Evolutionary conservation across 331 rosid species (phyloP).

Genomic region (Pyrus hybrid): DNA sequence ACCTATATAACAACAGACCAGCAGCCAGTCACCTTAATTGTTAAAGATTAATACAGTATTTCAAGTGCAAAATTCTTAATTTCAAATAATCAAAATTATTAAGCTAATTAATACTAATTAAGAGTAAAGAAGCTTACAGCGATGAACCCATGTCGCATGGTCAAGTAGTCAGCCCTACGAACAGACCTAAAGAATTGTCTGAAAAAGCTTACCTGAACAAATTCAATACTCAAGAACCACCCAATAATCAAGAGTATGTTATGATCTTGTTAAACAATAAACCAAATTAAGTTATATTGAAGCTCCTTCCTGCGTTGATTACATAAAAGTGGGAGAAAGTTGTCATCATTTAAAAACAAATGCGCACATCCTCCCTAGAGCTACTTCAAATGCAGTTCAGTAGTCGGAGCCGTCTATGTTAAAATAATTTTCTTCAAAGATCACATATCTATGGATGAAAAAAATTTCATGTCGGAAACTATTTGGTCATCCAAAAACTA

Average conservation of each 20-base stretch:
- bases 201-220: conserved; percentile 68
- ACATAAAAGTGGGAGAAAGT: not conserved
- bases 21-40: not conserved
- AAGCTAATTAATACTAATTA: too few relatives aligned
- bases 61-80: too few relatives aligned
- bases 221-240: conserved; percentile 6
- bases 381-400: not conserved
- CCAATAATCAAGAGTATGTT: not conserved
- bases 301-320: too few relatives aligned
- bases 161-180: conserved; percentile 81
- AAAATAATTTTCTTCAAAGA: not conserved
- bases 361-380: not conserved
- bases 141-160: conserved; percentile 88
- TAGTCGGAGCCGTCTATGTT: not conserved
- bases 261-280: not conserved
- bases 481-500: not conserved
- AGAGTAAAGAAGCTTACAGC: conserved; percentile 41
- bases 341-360: not conserved
- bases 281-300: too few relatives aligned
- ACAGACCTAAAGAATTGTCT: conserved; percentile 94
- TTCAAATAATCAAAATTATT: too few relatives aligned
- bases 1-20: conserved; percentile 45
- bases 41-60: not conserved
- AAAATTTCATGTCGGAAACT: not conserved
- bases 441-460: not conserved